Conservation (phyloP, 2,329 filamentous ascomycete species). For the Tolypocladium cylindrosporum region DNA sequence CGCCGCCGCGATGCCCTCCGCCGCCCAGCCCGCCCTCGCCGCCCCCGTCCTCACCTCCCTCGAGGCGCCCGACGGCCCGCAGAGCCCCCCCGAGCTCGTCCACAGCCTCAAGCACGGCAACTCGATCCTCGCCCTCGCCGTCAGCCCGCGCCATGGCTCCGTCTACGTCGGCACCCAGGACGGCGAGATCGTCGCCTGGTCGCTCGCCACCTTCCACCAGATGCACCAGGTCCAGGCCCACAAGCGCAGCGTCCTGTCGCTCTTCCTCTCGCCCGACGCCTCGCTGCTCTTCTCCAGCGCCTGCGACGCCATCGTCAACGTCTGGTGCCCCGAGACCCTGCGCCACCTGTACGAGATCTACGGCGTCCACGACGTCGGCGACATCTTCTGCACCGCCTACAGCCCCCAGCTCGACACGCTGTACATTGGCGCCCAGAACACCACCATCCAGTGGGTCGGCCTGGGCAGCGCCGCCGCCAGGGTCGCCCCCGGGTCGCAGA, state of each 20-base stretch:
- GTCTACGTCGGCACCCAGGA: slow-evolving; percentile 91
- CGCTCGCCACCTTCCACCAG: slow-evolving; percentile 76
- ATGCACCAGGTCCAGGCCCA: slow-evolving; percentile 76
- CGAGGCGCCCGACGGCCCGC: slow-evolving; percentile 8
- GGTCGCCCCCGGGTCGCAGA: slow-evolving; percentile 51
- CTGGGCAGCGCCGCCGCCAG: slow-evolving; percentile 53
- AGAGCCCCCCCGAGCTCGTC: slow-evolving; percentile 47
- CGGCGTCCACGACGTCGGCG: slow-evolving; percentile 86
- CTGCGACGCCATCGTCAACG: slow-evolving; percentile 87
- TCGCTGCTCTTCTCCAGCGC: slow-evolving; percentile 82
- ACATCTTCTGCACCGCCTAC: slow-evolving; percentile 92
- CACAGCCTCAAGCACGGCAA: slow-evolving; percentile 69
- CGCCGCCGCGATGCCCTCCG: slow-evolving; percentile 6
- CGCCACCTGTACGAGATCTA: slow-evolving; percentile 79
- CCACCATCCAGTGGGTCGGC: slow-evolving; percentile 86
- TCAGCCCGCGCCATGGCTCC: slow-evolving; percentile 65
- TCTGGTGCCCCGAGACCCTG: slow-evolving; percentile 76
- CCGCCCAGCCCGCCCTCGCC: slow-evolving; percentile 5
- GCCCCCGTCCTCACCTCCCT: slow-evolving; percentile 5
- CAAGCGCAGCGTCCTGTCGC: slow-evolving; percentile 78
- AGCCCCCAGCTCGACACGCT: slow-evolving; percentile 69
- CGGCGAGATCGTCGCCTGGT: slow-evolving; percentile 89
- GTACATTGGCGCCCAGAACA: slow-evolving; percentile 90
- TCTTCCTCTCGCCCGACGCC: slow-evolving; percentile 68
- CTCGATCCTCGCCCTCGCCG: slow-evolving; percentile 72